phyloP scores from a whole-genome alignment of 2,329 filamentous ascomycete species.

The Thelonectria olida region DNA sequence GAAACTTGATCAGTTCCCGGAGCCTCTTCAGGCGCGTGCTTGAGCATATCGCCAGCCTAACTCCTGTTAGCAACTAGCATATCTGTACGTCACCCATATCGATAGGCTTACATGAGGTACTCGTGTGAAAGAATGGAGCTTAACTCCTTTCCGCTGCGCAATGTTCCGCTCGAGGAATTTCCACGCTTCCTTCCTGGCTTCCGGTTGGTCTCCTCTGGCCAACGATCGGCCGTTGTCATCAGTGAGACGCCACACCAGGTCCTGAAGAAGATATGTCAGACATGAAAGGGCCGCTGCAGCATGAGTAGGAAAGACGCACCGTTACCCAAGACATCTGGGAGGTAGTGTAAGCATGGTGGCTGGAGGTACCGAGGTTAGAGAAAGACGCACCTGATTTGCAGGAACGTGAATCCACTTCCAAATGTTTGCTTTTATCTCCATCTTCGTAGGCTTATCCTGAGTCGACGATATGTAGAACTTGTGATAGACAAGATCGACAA shows the following conservation, averaged over 20 bases:
- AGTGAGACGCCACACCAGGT: conserved; percentile 2
- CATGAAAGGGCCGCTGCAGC: background rate
- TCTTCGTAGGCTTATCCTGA: background rate
- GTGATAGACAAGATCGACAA: background rate
- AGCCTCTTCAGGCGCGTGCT: background rate
- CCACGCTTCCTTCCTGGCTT: conserved; percentile 5
- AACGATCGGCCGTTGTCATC: background rate
- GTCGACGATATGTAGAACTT: background rate
- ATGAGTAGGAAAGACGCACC: background rate
- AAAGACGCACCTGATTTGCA: conserved; percentile 11
- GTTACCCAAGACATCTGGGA: conserved; percentile 6
- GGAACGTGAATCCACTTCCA: conserved; percentile 26
- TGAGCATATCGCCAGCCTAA: background rate
- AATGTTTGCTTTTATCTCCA: background rate
- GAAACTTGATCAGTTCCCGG: background rate
- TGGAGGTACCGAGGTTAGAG: background rate
- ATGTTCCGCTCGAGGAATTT: background rate
- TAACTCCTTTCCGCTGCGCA: background rate
- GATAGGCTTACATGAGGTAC: background rate
- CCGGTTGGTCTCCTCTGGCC: background rate
- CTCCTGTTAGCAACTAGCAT: background rate
- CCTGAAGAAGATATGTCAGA: background rate
- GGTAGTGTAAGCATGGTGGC: background rate
- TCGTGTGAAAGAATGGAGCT: background rate
- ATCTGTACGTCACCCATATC: too few relatives aligned